Conservation (phyloP, 1,284 basidiomycete species). For the Irpex rosettiformis region DNA sequence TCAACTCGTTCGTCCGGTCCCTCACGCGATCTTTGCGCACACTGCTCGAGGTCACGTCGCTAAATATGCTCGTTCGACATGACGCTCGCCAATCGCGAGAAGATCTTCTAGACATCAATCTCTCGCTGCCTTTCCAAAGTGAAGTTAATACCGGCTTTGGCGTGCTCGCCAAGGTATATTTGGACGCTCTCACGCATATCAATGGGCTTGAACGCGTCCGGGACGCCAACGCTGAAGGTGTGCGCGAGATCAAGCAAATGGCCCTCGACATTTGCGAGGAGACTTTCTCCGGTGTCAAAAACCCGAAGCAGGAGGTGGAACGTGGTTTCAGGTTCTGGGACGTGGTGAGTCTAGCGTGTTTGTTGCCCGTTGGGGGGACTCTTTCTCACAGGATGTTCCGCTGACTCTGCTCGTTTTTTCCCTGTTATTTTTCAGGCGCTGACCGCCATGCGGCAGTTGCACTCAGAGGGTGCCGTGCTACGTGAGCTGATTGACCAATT, state of each 20-base stretch:
- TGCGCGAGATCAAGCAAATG: constrained; percentile 80
- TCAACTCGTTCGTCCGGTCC: constrained; percentile 95
- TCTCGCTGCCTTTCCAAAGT: constrained; percentile 89
- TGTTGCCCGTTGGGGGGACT: constrained; percentile 1
- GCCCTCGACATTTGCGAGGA: constrained; percentile 92
- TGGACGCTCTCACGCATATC: constrained; percentile 88
- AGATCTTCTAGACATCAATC: constrained; percentile 89
- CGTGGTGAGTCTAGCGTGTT: constrained; percentile 59
- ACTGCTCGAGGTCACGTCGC: constrained; percentile 85
- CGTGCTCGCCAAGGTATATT: constrained; percentile 93
- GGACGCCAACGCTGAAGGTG: constrained; percentile 72
- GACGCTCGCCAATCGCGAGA: constrained; percentile 86
- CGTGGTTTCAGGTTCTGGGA: constrained; percentile 99
- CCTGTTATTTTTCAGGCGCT: constrained; percentile 59
- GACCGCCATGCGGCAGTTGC: constrained; percentile 83
- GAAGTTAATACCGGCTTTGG: constrained; percentile 99
- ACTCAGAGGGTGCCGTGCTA: constrained; percentile 77
- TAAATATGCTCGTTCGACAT: constrained; percentile 89
- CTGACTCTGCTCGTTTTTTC: constrained; percentile 12
- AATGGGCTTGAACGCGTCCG: constrained; percentile 76
- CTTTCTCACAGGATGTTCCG: constrained; percentile 9
- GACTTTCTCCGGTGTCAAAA: constrained; percentile 90
- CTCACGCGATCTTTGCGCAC: constrained; percentile 88
- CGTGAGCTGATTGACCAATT: constrained; percentile 90
- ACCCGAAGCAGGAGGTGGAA: constrained; percentile 84